phyloP scores from a whole-genome alignment of 1,284 basidiomycete genomes.

The Amanita bisporigera region DNA sequence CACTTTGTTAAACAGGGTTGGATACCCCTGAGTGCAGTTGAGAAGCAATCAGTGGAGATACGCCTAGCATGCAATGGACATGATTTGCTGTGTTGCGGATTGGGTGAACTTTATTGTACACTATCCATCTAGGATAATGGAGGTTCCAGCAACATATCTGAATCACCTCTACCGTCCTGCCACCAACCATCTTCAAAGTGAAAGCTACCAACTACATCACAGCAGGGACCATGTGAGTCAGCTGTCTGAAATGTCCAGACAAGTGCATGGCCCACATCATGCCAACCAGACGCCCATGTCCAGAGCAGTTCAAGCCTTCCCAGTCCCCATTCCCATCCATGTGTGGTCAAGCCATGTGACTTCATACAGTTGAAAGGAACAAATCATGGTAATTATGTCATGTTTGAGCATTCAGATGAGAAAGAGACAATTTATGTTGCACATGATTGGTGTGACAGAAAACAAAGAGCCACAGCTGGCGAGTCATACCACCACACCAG shows the following conservation, averaged over 20 bases:
- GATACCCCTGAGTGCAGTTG: neutral
- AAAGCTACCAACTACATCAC: neutral
- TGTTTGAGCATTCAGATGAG: neutral
- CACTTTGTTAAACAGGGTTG: neutral
- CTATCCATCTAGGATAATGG: neutral
- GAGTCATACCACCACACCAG: conserved; percentile 9
- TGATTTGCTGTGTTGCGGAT: neutral
- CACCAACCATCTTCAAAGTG: too few relatives aligned
- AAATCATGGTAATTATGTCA: conserved; percentile 7
- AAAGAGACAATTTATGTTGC: conserved; percentile 21
- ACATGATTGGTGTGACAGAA: conserved; percentile 14
- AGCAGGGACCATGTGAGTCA: neutral
- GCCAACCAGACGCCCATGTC: neutral
- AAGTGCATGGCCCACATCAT: neutral
- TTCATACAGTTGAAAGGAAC: neutral
- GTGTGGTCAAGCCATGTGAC: neutral
- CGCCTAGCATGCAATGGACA: neutral
- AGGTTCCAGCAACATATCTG: neutral
- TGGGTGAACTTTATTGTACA: too few relatives aligned
- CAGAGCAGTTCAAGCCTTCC: neutral
- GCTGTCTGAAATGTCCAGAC: neutral
- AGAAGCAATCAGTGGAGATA: neutral
- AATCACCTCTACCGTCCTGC: neutral
- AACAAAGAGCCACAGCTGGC: neutral
- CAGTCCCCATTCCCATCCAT: neutral